Evolutionary conservation across 768 basidiomycete species (phyloP), one percentile per base, ranked within the genome.

Genomic region (Neoboletus subvelutipes): DNA sequence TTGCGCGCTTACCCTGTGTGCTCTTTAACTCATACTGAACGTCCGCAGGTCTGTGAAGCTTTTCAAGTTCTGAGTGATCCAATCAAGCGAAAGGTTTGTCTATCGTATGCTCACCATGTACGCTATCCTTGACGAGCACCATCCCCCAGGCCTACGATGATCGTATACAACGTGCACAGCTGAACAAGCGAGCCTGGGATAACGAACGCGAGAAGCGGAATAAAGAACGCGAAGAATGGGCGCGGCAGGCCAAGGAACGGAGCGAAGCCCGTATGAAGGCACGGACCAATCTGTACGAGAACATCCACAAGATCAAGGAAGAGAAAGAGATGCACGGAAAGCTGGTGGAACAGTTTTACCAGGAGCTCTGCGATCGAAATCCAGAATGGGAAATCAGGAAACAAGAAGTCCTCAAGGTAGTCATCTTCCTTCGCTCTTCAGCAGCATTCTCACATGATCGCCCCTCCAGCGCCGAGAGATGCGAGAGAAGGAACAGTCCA

Each of bases 351-450:
- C 78, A 82, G 41, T 77, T 87, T 64, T 74, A 87, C 46, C 75
- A 80, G 40, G 81, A 82, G 40, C 75, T 88, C 55, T 75, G 81
- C 54, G 73, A 78, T 40, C 68, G 75, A 52, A 83, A 81, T 62
- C 86, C 87, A 37, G 86, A 86, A 57, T 85, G 86, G 81, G 79
- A 82, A 58, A 76, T 75, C 22, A 78, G 87, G 52, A 77, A 77
- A 66, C 76, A 77, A 63, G 79, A 78, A 53, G 77, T 77, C 4
- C 73, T 81, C 59, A 74, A 78, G 75, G 86, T 85, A 58, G 56
- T 75, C 28, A n/a, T 41, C 18, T n/a, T 52, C 52, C 20, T 48
- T 52, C 18, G n/a, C 39, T 48, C 17, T 50, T 18, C 48, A 40
- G 20, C 29, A 24, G 28, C 34, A 31, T 33, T 57, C 58, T 64